These are phyloP conservation scores for Babesia gibsoni DNA, from an alignment of 169 alveolate species.

Conservation along the genomic window DNA sequence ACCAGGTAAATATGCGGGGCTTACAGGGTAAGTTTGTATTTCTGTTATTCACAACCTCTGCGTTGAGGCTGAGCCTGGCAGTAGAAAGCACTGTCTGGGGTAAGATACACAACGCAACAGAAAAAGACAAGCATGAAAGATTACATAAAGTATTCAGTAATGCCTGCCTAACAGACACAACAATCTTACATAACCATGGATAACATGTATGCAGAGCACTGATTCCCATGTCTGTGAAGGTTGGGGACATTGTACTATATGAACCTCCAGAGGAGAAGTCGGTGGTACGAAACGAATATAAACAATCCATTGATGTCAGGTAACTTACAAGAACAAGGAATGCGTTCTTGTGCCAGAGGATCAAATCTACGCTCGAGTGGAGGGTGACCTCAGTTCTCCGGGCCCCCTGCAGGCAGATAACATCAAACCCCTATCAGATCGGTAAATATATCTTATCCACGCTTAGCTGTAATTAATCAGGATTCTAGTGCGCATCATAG, in stretches of 20 bases:
- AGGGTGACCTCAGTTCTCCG: neutral
- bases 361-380: slow-evolving; percentile 37
- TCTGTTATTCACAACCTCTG: neutral
- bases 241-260: slow-evolving; percentile 52
- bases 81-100: slow-evolving; percentile 65
- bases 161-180: neutral
- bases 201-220: slow-evolving; percentile 29
- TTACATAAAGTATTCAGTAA: neutral
- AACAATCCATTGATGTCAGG: slow-evolving; percentile 4
- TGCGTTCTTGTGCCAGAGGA: slow-evolving; percentile 60
- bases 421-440: slow-evolving; percentile 48
- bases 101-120: slow-evolving; percentile 64
- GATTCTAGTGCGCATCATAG: slow-evolving; percentile 46
- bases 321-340: slow-evolving; percentile 39
- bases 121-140: neutral
- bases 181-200: neutral
- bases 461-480: slow-evolving; percentile 5
- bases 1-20: slow-evolving; percentile 40
- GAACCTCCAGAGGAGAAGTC: slow-evolving; percentile 49
- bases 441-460: slow-evolving; percentile 11
- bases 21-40: slow-evolving; percentile 53
- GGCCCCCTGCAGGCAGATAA: slow-evolving; percentile 20
- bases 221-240: slow-evolving; percentile 48
- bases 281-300: slow-evolving; percentile 22
- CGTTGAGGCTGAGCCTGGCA: slow-evolving; percentile 75